Evolutionary conservation across 1,139 yeast species (phyloP).

Genomic region (Meyerozyma athensensis): DNA sequence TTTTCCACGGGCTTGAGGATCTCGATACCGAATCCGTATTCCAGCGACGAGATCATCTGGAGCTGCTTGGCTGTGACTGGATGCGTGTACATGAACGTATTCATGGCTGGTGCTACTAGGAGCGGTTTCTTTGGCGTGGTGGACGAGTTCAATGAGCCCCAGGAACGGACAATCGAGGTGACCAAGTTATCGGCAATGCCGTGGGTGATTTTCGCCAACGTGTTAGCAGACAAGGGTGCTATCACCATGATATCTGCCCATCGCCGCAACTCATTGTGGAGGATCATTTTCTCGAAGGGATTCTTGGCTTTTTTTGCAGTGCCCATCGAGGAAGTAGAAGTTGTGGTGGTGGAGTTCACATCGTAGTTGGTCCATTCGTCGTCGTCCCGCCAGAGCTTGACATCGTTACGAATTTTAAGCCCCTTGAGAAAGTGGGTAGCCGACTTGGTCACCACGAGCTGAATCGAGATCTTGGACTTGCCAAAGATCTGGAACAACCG

Average conservation of each 20-base stretch:
- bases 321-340: slow-evolving; percentile 11
- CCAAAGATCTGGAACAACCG: slow-evolving; percentile 75
- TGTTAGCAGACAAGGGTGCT: slow-evolving; percentile 92
- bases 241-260: slow-evolving; percentile 94
- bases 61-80: slow-evolving; percentile 88
- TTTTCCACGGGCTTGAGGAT: slow-evolving; percentile 90
- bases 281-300: slow-evolving; percentile 45
- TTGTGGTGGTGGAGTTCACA: slow-evolving; percentile 25
- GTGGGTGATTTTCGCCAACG: slow-evolving; percentile 83
- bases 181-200: slow-evolving; percentile 88
- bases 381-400: slow-evolving; percentile 88
- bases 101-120: slow-evolving; percentile 95
- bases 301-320: slow-evolving; percentile 30
- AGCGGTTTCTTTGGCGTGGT: slow-evolving; percentile 55
- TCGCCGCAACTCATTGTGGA: slow-evolving; percentile 83
- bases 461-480: slow-evolving; percentile 67
- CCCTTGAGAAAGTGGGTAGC: slow-evolving; percentile 84
- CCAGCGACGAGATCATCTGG: slow-evolving; percentile 42
- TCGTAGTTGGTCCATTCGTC: slow-evolving; percentile 79
- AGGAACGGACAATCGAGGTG: slow-evolving; percentile 79
- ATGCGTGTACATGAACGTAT: slow-evolving; percentile 92
- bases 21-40: slow-evolving; percentile 53
- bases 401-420: slow-evolving; percentile 71
- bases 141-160: slow-evolving; percentile 61
- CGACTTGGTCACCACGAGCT: slow-evolving; percentile 75